These are phyloP conservation scores for Aschersonia sp. DNA, from an alignment of 2,329 filamentous ascomycete species.

Conservation along the genomic window DNA sequence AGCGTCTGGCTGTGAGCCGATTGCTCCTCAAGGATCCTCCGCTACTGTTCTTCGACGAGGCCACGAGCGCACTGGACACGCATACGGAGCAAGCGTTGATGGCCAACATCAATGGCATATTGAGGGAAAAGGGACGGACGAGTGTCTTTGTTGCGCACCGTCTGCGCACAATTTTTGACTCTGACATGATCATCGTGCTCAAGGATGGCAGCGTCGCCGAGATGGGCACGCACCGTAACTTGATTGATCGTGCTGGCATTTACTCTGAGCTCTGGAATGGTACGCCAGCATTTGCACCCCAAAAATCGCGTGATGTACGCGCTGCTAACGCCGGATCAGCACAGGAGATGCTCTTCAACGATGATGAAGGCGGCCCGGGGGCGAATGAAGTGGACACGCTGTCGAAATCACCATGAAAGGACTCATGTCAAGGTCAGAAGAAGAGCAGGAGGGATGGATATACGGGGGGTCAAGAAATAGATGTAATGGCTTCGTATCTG, in stretches of 20 bases:
- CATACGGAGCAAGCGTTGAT: slow-evolving; percentile 86
- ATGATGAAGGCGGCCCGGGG: slow-evolving; percentile 15
- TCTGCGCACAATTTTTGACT: slow-evolving; percentile 84
- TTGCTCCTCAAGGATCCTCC: slow-evolving; percentile 81
- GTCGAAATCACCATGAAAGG: neutral
- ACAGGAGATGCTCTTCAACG: slow-evolving; percentile 45
- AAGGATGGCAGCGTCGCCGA: slow-evolving; percentile 76
- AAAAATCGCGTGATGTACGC: too few relatives aligned
- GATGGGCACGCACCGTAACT: slow-evolving; percentile 70
- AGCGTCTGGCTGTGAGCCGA: slow-evolving; percentile 71
- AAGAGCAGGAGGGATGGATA: too few relatives aligned
- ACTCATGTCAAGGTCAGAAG: too few relatives aligned
- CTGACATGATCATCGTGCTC: slow-evolving; percentile 83
- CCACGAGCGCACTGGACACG: slow-evolving; percentile 82
- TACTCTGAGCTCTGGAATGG: slow-evolving; percentile 87
- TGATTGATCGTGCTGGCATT: slow-evolving; percentile 65
- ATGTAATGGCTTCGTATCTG: too few relatives aligned
- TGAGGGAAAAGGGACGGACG: slow-evolving; percentile 76
- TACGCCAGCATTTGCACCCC: slow-evolving; percentile 27
- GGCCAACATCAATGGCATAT: slow-evolving; percentile 81
- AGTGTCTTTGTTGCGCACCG: slow-evolving; percentile 93
- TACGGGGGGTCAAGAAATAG: too few relatives aligned
- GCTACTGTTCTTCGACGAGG: slow-evolving; percentile 87
- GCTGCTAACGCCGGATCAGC: slow-evolving; percentile 21
- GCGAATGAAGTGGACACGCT: neutral